These are phyloP conservation scores for Schizochytrium sp. DNA, from an alignment of 108 stramenopile genomes.

Conservation along the genomic window DNA sequence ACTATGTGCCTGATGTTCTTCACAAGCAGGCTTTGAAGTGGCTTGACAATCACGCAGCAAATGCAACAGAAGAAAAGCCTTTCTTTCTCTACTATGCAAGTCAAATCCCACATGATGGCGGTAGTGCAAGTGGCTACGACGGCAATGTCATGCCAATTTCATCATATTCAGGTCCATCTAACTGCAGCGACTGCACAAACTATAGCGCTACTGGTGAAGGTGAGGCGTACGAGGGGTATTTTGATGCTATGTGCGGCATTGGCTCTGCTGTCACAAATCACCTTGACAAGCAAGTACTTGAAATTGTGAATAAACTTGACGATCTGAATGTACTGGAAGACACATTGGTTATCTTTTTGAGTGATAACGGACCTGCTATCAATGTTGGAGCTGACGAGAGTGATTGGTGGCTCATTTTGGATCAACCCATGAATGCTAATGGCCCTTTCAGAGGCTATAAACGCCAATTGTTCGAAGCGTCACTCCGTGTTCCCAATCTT, in stretches of 20 bases:
- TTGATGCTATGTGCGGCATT: background rate
- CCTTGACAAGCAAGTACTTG: conserved; percentile 47
- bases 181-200: background rate
- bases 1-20: conserved; percentile 54
- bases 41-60: conserved; percentile 8
- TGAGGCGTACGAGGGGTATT: background rate
- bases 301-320: background rate
- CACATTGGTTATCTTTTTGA: conserved; percentile 21
- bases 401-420: conserved; percentile 9
- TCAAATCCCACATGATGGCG: conserved; percentile 57
- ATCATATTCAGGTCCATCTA: background rate
- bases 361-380: conserved; percentile 49
- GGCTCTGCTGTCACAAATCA: conserved; percentile 52
- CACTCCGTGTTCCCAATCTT: conserved; percentile 35
- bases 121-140: background rate
- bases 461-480: conserved; percentile 36
- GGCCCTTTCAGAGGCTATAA: conserved; percentile 19
- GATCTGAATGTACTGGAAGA: conserved; percentile 1
- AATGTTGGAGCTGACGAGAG: background rate
- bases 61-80: conserved; percentile 6
- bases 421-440: conserved; percentile 29
- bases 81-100: conserved; percentile 28
- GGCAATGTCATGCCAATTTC: conserved; percentile 45
- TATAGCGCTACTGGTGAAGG: background rate
- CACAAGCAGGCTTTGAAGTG: conserved; percentile 33